Conservation (phyloP, 805 yeast genomes). For the Cyberlindnera amylophila region DNA sequence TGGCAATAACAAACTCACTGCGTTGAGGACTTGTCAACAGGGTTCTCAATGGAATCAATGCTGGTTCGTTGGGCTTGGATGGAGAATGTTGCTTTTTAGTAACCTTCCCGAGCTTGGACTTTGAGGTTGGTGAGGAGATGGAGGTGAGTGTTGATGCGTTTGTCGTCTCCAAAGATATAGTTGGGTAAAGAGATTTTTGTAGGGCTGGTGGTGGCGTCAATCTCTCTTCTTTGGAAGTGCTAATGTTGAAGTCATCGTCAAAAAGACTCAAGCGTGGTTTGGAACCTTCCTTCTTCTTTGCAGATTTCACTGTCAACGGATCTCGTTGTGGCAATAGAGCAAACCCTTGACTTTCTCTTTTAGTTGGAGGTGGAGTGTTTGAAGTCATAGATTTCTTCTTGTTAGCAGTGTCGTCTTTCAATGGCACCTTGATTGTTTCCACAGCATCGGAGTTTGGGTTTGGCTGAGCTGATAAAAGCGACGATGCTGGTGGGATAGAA, state of each 20-base stretch:
- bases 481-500: constrained; percentile 5
- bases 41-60: constrained; percentile 2
- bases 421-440: constrained; percentile 19
- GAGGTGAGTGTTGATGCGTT: constrained; percentile 9
- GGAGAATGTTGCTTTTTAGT: constrained; percentile 8
- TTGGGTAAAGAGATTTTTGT: constrained; percentile 21
- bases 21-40: constrained; percentile 3
- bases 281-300: constrained; percentile 14
- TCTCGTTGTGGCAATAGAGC: constrained; percentile 30
- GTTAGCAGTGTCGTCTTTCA: constrained; percentile 19
- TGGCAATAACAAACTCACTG: background rate
- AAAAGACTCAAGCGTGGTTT: constrained; percentile 19
- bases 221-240: constrained; percentile 12
- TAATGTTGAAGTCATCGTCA: constrained; percentile 10
- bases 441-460: constrained; percentile 7
- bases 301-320: constrained; percentile 29
- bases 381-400: constrained; percentile 6
- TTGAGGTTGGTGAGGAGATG: constrained; percentile 9
- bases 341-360: constrained; percentile 30
- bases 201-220: constrained; percentile 7
- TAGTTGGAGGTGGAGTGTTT: constrained; percentile 20
- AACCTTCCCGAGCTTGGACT: background rate
- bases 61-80: constrained; percentile 5
- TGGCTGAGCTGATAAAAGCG: background rate
- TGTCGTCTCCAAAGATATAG: constrained; percentile 11